Base-by-base conservation (phyloP, 352 stramenopile species). In the Phytopythium sindhum region DNA sequence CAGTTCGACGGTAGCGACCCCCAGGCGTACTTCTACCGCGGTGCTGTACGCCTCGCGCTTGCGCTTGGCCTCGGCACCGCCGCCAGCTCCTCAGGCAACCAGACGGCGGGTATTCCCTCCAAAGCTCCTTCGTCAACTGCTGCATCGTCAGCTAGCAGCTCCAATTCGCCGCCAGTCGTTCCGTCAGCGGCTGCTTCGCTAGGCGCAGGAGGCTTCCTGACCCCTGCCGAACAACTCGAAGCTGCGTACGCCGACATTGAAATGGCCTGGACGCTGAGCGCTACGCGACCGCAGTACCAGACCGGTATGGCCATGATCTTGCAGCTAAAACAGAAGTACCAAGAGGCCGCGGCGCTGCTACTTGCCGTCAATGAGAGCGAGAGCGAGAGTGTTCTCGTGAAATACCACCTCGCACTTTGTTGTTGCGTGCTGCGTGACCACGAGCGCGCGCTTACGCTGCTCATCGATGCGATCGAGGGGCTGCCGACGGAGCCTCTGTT, bases 251-350 rank as follows among this genome's bases (percentile, higher is more conserved):
- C 73, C 6, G 85, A 94, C 57, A 86, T 92, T 26, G 83, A 92
- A 59, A 89, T 90, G 78, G 85, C 85, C n/a, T 90, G 78, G 65
- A 81, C 69, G 11, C 61, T 90, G 14, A 72, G 69, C 6, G 74
- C 81, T 4, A 79, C 31, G 14, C 63, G 64, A 1, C 63, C 68
- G 33, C 70, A 78, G 31, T 91, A 89, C 26, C 72, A 90, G 45
- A 75, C 88, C 37, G 81, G 81, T 15, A 84, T 92, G 75, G 85
- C 78, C 12, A 92, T 92, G 83, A 88, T 92, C 57, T 75, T 70
- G 24, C 82, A 92, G 59, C 74, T 94, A 12, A 77, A 77, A 51
- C 64, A 86, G 39, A 67, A 79, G 4, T 69, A 88, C 63, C 61
- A 65, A 5, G 67, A 73, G 1, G 83, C 81, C 28, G 66, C 70